These are phyloP conservation scores for Xylaria sp. DNA, from an alignment of 2,329 filamentous ascomycete genomes.

Conservation along the genomic window DNA sequence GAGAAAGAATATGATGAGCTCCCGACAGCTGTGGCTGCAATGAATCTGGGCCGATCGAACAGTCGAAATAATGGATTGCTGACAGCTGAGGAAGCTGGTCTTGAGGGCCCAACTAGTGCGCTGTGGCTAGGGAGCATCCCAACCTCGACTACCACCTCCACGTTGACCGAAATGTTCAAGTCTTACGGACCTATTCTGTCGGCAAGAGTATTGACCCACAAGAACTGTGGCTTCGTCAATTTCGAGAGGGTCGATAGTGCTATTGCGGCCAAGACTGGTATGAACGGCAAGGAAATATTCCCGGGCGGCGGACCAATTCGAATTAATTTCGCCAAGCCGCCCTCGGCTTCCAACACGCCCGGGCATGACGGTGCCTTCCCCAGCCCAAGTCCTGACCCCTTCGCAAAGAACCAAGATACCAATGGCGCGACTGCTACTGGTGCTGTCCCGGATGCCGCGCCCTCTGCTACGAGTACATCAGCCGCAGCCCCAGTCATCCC, in stretches of 20 bases:
- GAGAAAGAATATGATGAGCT: conserved; percentile 83
- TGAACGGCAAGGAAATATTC: conserved; percentile 98
- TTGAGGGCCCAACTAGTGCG: conserved; percentile 91
- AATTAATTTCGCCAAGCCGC: conserved; percentile 97
- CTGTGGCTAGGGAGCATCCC: conserved; percentile 98
- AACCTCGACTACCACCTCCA: conserved; percentile 94
- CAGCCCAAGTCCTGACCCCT: conserved; percentile 90
- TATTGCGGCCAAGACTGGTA: conserved; percentile 83
- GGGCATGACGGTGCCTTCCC: conserved; percentile 88
- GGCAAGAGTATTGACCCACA: conserved; percentile 93
- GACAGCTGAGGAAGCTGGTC: conserved; percentile 77
- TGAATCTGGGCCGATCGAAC: conserved; percentile 76
- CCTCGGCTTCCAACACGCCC: conserved; percentile 87
- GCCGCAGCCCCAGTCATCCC: conserved; percentile 72
- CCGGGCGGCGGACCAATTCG: conserved; percentile 93
- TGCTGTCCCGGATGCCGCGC: conserved; percentile 41
- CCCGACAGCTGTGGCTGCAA: conserved; percentile 81
- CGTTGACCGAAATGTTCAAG: conserved; percentile 93
- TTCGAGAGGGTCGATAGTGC: conserved; percentile 93
- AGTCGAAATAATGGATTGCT: conserved; percentile 75
- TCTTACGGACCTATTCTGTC: conserved; percentile 92
- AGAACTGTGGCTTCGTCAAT: conserved; percentile 99
- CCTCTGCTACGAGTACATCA: conserved; percentile 49
- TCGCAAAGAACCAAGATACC: conserved; percentile 67
- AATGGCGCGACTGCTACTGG: conserved; percentile 53